Base-by-base conservation (phyloP, 306 rosid genomes). In the Prunus mongolica region DNA sequence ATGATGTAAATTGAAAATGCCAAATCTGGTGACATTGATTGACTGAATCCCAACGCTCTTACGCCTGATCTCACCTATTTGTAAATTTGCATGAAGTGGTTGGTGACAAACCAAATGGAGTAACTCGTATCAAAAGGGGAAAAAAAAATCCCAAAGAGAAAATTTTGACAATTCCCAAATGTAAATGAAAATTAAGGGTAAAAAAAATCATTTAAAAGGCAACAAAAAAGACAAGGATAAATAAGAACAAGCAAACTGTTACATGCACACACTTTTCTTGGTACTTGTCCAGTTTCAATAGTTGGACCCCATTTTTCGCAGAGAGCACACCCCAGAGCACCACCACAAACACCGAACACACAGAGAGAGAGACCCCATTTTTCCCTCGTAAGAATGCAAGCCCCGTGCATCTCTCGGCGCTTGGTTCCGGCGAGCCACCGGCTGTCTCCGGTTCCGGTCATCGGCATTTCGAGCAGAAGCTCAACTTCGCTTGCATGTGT, bases 321-420 rank as follows among this genome's bases (percentile, higher is more conserved):
- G 49, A 41, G 16, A 34, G 69, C 69, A 34, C 49, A 10, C 49
- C 47, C 49, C 2, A 27, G 67, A 34, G 7, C 49, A 34, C 69
- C 69, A 22, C 25, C 25, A 8, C 20, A 63, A 30, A 28, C 11
- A 62, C 32, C 13, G 65, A 25, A 16, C 4, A 62, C 5, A 18
- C 6, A 18, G 20, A 12, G 50, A 2, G 7, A 32, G 38, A 32
- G 2, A 34, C 28, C 62, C 3, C 20, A 6, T 2, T 46, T 46
- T 56, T 38, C 58, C 55, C 20, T 41, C 41, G 24, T 44, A 11
- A 44, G 20, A 46, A 71, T 71, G 88, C 88, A 73, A 30, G 34
- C 81, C 50, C 64, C 61, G 9, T 57, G 52, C 44, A 79, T 85
- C 63, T 80, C 88, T 22, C 81, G 22, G 69, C 14, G 76, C 56